Evolutionary conservation across 176 grass and related monocot species (phyloP).

Genomic region (Musa acuminata): DNA sequence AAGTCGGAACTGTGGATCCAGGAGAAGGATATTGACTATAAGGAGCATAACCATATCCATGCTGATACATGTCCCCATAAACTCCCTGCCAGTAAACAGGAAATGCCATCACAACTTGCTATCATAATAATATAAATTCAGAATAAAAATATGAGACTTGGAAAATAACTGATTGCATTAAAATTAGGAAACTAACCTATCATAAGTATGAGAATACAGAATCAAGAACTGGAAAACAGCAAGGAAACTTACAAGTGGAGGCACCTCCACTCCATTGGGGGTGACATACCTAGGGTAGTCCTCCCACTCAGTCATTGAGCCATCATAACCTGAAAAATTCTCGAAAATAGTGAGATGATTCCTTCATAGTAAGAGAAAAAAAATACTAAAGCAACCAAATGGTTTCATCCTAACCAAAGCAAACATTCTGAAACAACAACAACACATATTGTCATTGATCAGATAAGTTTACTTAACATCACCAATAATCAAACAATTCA

Average conservation of each 20-base stretch:
- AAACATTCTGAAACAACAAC: no score
- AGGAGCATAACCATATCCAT: slow-evolving; percentile 46
- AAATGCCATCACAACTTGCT: background rate
- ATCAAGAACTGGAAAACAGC: background rate
- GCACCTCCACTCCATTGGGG: background rate
- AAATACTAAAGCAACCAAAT: background rate
- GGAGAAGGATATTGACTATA: slow-evolving; percentile 37
- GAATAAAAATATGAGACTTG: no score
- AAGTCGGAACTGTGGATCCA: slow-evolving; percentile 28
- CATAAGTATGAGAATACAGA: background rate
- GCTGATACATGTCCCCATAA: slow-evolving; percentile 53
- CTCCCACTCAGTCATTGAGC: slow-evolving; percentile 5
- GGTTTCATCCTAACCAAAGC: background rate
- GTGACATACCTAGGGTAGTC: slow-evolving; percentile 11
- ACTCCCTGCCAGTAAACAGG: slow-evolving; percentile 31
- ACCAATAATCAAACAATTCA: no score
- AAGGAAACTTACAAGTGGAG: slow-evolving; percentile 3
- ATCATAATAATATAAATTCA: background rate
- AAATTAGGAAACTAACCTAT: background rate
- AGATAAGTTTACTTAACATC: no score
- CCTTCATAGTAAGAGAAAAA: background rate
- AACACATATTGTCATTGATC: no score
- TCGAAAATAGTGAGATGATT: no score
- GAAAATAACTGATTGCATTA: no score
- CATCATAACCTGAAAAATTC: slow-evolving; percentile 9